Percentiles rank a stretch among this genome's conserved stretches.
phyloP scores from a whole-genome alignment of 352 stramenopile genomes.

The Discostella stelligera region DNA sequence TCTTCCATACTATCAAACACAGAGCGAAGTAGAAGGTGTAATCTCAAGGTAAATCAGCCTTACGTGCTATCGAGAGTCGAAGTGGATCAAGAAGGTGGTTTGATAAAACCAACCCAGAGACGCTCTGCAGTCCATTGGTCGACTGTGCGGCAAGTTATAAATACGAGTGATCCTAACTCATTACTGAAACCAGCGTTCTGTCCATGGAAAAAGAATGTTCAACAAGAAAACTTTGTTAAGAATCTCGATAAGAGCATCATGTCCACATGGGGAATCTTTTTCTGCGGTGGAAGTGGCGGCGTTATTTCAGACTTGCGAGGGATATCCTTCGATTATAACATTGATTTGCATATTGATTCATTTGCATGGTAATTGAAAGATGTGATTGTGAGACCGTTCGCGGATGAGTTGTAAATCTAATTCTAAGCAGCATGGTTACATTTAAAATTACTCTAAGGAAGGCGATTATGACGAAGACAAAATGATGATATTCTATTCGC shows the following conservation, averaged over 20 bases:
- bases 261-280: constrained; percentile 57
- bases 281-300: constrained; percentile 49
- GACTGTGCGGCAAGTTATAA: constrained; percentile 9
- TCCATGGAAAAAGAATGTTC: constrained; percentile 38
- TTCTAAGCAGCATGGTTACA: neutral
- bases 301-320: constrained; percentile 40
- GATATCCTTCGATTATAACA: constrained; percentile 45
- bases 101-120: neutral
- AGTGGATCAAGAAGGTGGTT: neutral
- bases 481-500: constrained; percentile 78
- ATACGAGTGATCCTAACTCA: constrained; percentile 5
- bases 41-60: neutral
- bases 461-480: constrained; percentile 64
- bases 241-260: constrained; percentile 15
- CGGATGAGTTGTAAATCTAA: neutral
- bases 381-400: neutral
- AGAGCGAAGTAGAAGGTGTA: neutral
- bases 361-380: constrained; percentile 57
- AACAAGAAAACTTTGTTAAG: constrained; percentile 35
- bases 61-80: neutral
- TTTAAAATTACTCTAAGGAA: neutral
- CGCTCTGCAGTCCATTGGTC: neutral
- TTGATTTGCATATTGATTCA: constrained; percentile 55
- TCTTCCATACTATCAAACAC: neutral
- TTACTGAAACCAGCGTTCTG: constrained; percentile 30